phyloP scores from a whole-genome alignment of 2,329 filamentous ascomycete species.

The Torrubiellomyces zombiae region DNA sequence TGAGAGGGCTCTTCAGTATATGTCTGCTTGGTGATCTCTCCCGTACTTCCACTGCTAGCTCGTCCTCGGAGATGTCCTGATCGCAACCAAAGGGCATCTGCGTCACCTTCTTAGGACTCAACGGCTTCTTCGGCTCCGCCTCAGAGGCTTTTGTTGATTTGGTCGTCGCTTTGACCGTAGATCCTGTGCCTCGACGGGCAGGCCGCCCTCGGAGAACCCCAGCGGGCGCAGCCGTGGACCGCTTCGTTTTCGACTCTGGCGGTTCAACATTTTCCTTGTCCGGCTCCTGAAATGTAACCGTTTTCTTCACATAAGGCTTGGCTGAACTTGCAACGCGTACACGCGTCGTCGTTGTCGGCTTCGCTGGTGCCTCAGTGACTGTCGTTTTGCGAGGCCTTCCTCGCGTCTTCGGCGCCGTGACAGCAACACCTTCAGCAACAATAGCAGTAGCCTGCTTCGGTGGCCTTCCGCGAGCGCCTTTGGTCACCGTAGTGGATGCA shows the following conservation, averaged over 20 bases:
- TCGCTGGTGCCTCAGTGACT: slow-evolving; percentile 7
- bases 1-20: slow-evolving; percentile 38
- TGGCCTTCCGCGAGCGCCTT: no score
- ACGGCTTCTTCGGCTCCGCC: slow-evolving; percentile 25
- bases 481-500: no score
- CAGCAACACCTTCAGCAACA: no score
- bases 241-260: slow-evolving; percentile 21
- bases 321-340: slow-evolving; percentile 10
- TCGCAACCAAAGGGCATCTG: slow-evolving; percentile 34
- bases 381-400: no score
- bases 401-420: no score
- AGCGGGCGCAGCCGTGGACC: no score
- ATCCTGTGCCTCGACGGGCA: slow-evolving; percentile 22
- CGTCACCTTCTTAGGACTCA: slow-evolving; percentile 49
- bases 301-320: slow-evolving; percentile 38
- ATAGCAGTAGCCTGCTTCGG: no score
- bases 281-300: slow-evolving; percentile 45
- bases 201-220: slow-evolving; percentile 24
- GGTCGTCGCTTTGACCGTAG: slow-evolving; percentile 17
- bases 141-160: slow-evolving; percentile 13
- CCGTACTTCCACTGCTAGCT: slow-evolving; percentile 35
- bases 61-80: slow-evolving; percentile 36
- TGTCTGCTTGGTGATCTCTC: slow-evolving; percentile 30
- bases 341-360: slow-evolving; percentile 15
- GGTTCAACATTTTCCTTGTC: slow-evolving; percentile 47